A percentile compares a stretch with the other conserved stretches of the same genome.
phyloP scores from a whole-genome alignment of 345 rosid species.

The Eucalyptus microcorys region DNA sequence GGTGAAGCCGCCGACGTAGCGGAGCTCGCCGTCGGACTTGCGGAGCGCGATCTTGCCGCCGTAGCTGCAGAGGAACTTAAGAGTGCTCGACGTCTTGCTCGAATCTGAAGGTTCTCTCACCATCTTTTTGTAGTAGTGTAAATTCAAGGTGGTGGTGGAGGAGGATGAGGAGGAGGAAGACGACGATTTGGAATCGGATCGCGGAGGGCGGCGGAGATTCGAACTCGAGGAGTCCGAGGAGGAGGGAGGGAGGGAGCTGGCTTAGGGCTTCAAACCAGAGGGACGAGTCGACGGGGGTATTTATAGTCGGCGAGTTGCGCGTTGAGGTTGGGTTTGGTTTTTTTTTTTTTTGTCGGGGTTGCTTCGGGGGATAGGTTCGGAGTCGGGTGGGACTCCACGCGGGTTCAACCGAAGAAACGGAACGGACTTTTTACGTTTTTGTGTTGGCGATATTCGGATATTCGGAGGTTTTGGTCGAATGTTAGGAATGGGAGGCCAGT shows the following conservation, averaged over 20 bases:
- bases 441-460: neutral
- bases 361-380: neutral
- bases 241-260: neutral
- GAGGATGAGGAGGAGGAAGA: neutral
- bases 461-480: neutral
- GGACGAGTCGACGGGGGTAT: neutral
- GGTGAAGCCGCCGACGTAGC: slow-evolving; percentile 79
- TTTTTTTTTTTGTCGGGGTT: no score
- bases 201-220: neutral
- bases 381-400: neutral
- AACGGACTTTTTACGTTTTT: neutral
- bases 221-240: neutral
- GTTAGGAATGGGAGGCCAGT: neutral
- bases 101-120: neutral
- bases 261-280: neutral
- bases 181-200: neutral
- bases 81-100: neutral
- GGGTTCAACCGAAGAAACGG: neutral
- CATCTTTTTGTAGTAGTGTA: neutral
- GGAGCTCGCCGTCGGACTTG: slow-evolving; percentile 56
- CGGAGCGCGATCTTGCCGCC: slow-evolving; percentile 72
- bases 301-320: neutral
- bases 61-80: slow-evolving; percentile 85
- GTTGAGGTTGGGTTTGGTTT: neutral
- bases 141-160: neutral